Percentiles rank a stretch among this genome's conserved stretches.
These are phyloP conservation scores for Strigomonas culicis DNA, from an alignment of 208 protist species.

Conservation along the genomic window DNA sequence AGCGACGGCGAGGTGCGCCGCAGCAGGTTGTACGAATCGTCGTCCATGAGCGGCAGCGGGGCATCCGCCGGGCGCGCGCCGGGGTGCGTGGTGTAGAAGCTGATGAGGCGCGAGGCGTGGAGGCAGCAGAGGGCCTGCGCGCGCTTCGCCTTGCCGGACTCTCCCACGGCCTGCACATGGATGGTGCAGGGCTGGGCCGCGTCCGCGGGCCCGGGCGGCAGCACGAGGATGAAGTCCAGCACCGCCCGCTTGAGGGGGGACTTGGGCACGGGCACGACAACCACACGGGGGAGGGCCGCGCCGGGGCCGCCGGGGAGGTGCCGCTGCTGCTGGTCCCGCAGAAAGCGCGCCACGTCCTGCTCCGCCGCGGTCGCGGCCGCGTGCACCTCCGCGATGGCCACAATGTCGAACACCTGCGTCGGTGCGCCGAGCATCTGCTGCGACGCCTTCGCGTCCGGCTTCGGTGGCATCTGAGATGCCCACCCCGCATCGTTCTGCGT, in stretches of 20 bases:
- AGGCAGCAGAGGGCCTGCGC: slow-evolving; percentile 65
- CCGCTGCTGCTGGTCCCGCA: slow-evolving; percentile 20
- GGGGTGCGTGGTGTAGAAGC: slow-evolving; percentile 35
- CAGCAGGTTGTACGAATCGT: too few relatives aligned
- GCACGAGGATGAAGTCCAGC: slow-evolving; percentile 29
- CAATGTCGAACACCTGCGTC: too few relatives aligned
- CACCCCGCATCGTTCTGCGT: too few relatives aligned
- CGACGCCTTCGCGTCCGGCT: too few relatives aligned
- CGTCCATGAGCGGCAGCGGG: slow-evolving; percentile 12
- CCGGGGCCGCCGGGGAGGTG: slow-evolving; percentile 1
- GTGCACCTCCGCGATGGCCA: too few relatives aligned
- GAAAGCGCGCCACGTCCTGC: slow-evolving; percentile 29
- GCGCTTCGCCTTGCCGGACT: slow-evolving; percentile 45
- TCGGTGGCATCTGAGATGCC: too few relatives aligned
- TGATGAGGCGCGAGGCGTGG: slow-evolving; percentile 67
- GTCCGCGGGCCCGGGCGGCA: neutral
- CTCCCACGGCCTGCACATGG: slow-evolving; percentile 56
- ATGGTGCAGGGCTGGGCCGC: too few relatives aligned
- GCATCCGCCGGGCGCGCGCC: neutral
- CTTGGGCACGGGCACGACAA: slow-evolving; percentile 29
- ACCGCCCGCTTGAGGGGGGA: slow-evolving; percentile 41
- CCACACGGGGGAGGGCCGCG: neutral
- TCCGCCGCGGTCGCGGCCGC: slow-evolving; percentile 23
- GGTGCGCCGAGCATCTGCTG: too few relatives aligned
- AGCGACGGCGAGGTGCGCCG: too few relatives aligned